Evolutionary conservation across 176 grass and related monocot species (phyloP), one percentile per base, ranked within the genome.

Genomic region (Triticum monococcum): DNA sequence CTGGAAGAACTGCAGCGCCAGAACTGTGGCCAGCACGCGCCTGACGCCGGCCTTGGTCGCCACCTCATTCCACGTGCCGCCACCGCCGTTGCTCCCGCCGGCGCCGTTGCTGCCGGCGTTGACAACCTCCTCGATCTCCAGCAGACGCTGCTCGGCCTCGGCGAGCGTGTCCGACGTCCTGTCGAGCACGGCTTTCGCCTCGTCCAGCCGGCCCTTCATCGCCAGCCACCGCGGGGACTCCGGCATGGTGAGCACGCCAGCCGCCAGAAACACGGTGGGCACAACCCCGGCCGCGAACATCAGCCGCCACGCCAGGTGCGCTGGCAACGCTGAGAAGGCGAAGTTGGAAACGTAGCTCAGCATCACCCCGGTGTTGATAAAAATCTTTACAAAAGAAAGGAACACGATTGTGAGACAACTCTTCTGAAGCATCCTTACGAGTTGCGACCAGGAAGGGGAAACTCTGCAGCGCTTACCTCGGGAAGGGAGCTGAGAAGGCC

Each of bases 181-280:
- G 35, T 87, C 45, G 65, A 95, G 83, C 64, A 95, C 91, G 69
- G 28, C 11, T 71, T 79, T 93, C 0, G 89, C 89, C 26, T 91
- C 91, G 6, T 24, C 80, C 35, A 91, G 36, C 12, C 91, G 89
- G 50, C 93, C 95, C 50, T 98, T 93, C 89, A 97, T 89, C 14
- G 86, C 95, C 9, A 97, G 90, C 95, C 95, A 97, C 31, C 95
- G 92, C 9, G 95, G 95, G 2, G 95, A 97, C 86, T 97, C 95
- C 26, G 94, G 94, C 94, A 97, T 97, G 46, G 84, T 68, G 75
- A 94, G 80, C 70, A 91, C 89, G 12, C 93, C 85, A 24, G 81
- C 72, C 0, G 86, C 93, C 38, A 95, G 74, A 62, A 95, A 83
- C 14, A 95, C 62, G 22, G 88, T 87, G 5, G 93, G 93, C 56